These are phyloP conservation scores for Paramarasmius palmivorus DNA, from an alignment of 1,284 basidiomycete genomes.

Conservation along the genomic window DNA sequence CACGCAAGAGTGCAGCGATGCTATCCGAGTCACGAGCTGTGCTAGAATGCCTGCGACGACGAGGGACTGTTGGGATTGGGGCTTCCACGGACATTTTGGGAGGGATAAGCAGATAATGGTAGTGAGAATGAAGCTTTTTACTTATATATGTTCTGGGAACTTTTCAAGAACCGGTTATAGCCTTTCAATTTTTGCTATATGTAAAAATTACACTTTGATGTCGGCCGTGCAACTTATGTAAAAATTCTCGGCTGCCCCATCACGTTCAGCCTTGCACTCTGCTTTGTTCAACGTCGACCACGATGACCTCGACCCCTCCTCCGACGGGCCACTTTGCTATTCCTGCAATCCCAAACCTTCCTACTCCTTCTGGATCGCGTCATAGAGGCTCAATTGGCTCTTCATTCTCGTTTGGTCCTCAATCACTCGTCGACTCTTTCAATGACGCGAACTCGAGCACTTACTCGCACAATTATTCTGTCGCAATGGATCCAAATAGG, in stretches of 20 bases:
- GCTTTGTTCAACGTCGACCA: background rate
- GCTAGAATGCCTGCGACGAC: conserved; percentile 14
- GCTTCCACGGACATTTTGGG: conserved; percentile 2
- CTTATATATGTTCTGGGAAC: too few species aligned
- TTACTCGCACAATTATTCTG: conserved; percentile 50
- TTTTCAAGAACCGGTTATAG: too few species aligned
- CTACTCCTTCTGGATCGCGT: conserved; percentile 44
- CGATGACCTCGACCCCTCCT: conserved; percentile 6
- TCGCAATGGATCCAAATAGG: conserved; percentile 72
- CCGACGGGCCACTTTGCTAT: background rate
- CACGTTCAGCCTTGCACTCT: background rate
- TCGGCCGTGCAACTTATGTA: background rate
- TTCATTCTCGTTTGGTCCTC: conserved; percentile 81
- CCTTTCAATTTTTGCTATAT: too few species aligned
- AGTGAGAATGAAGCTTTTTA: background rate
- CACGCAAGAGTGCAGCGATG: conserved; percentile 4
- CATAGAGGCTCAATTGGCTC: conserved; percentile 69
- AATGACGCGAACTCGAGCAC: conserved; percentile 58
- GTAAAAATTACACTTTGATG: background rate
- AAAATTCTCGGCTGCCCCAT: too few species aligned
- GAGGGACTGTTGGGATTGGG: conserved; percentile 12
- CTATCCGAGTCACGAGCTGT: conserved; percentile 11
- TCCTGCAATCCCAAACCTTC: conserved; percentile 34
- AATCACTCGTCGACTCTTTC: conserved; percentile 68
- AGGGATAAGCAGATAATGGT: background rate